A percentile compares a stretch with the other conserved stretches of the same genome.
phyloP scores from a whole-genome alignment of 1,139 yeast species.

The Keqinozyma sinolaborantium region DNA sequence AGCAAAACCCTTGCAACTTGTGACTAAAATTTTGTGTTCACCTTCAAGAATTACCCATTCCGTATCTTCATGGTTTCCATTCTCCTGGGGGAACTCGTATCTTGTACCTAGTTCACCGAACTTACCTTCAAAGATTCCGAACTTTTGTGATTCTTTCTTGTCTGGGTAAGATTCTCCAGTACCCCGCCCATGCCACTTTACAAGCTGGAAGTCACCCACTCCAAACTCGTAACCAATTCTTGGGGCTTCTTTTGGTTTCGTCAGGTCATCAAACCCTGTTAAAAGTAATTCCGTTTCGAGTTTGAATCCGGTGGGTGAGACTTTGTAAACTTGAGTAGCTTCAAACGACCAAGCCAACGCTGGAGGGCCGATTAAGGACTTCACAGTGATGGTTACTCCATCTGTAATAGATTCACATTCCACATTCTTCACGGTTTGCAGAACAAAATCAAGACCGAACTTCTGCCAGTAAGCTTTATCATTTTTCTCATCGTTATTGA shows the following conservation, averaged over 20 bases:
- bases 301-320: conserved; percentile 6
- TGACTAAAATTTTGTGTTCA: conserved; percentile 3
- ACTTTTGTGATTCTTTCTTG: conserved; percentile 19
- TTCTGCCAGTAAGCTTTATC: conserved; percentile 14
- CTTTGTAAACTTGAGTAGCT: conserved; percentile 6
- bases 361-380: conserved; percentile 11
- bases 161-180: conserved; percentile 32
- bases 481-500: conserved; percentile 21
- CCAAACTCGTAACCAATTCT: conserved; percentile 15
- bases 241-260: conserved; percentile 11
- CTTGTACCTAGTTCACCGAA: conserved; percentile 14
- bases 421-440: conserved; percentile 5
- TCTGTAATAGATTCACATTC: conserved; percentile 1
- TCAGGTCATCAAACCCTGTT: conserved; percentile 4
- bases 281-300: conserved; percentile 5
- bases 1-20: conserved; percentile 7
- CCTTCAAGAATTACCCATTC: conserved; percentile 17
- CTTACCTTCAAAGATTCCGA: conserved; percentile 16
- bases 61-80: conserved; percentile 29
- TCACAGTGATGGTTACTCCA: conserved; percentile 5
- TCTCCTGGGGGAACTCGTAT: conserved; percentile 34
- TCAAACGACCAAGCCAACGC: conserved; percentile 13
- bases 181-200: conserved; percentile 28
- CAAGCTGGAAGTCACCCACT: conserved; percentile 9
- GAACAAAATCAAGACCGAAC: conserved; percentile 11